A percentile compares a stretch with the other conserved stretches of the same genome.
Conservation (phyloP, 1,139 yeast species). For the Sugiyamaella neomexicana region DNA sequence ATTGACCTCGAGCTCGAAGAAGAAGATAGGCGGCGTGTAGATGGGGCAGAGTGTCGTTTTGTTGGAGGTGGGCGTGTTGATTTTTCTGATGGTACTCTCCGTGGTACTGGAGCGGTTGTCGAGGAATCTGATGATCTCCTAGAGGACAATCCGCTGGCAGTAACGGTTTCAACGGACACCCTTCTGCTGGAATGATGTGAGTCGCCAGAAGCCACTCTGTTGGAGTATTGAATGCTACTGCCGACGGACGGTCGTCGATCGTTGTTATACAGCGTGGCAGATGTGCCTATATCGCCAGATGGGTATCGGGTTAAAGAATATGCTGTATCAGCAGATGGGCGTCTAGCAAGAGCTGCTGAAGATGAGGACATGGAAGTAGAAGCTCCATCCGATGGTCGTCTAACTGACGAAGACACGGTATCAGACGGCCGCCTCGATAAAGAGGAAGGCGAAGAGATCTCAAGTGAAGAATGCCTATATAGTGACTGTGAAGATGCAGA, state of each 20-base stretch:
- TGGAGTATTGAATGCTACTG: not conserved
- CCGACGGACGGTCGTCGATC: not conserved
- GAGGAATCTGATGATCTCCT: not conserved
- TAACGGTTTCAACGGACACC: not conserved
- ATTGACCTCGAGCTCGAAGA: not conserved
- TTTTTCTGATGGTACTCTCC: constrained; percentile 1
- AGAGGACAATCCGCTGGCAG: not conserved
- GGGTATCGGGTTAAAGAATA: not conserved
- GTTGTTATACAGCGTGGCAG: not conserved
- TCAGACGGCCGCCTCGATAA: constrained; percentile 6
- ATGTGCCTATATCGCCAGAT: not conserved
- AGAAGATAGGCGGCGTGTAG: constrained; percentile 6
- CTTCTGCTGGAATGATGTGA: not conserved
- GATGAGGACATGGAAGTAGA: not conserved
- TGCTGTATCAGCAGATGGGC: constrained; percentile 10
- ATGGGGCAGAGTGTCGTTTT: constrained; percentile 13
- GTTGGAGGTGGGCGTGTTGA: constrained; percentile 1
- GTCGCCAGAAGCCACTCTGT: not conserved
- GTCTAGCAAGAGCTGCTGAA: constrained; percentile 6
- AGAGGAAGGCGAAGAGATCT: not conserved
- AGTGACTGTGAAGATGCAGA: not conserved
- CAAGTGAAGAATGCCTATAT: constrained; percentile 1
- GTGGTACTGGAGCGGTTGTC: constrained; percentile 1
- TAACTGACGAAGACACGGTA: not conserved
- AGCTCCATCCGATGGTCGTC: constrained; percentile 2